Evolutionary conservation across 768 basidiomycete genomes (phyloP).

Genomic region (Lentinus tigrinus): DNA sequence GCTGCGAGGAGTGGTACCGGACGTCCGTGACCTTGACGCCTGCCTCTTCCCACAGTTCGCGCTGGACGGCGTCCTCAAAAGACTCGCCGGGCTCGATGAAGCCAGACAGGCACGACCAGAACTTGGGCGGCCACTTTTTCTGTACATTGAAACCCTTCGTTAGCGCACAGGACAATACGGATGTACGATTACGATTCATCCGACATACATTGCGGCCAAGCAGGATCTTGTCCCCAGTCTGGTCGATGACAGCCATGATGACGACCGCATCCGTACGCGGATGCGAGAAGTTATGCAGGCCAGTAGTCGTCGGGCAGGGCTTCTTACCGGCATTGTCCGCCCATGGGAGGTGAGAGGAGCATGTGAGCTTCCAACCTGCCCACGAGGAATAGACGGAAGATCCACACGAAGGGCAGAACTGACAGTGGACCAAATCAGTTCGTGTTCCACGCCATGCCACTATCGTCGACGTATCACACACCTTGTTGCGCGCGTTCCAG

Average conservation of each 20-base stretch:
- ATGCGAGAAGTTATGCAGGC: constrained; percentile 84
- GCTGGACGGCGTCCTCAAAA: constrained; percentile 88
- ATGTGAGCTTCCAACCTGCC: constrained; percentile 95
- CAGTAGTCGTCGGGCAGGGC: constrained; percentile 76
- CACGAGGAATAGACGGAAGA: constrained; percentile 79
- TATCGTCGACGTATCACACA: constrained; percentile 25
- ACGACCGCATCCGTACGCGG: constrained; percentile 87
- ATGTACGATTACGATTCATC: too few relatives aligned
- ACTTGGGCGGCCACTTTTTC: constrained; percentile 61
- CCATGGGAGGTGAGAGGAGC: constrained; percentile 76
- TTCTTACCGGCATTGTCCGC: constrained; percentile 57
- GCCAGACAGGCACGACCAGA: constrained; percentile 87
- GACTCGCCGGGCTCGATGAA: constrained; percentile 95
- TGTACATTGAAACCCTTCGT: constrained; percentile 26
- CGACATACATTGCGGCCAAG: constrained; percentile 78
- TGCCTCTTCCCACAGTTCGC: constrained; percentile 96
- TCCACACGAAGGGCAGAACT: constrained; percentile 93
- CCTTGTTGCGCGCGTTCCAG: constrained; percentile 92
- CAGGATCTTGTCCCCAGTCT: constrained; percentile 78
- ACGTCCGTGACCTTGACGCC: constrained; percentile 86
- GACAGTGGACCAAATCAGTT: not conserved
- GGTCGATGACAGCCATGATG: constrained; percentile 85
- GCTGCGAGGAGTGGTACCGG: constrained; percentile 82
- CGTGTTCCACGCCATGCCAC: not conserved
- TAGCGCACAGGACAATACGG: too few relatives aligned